Conservation (phyloP, 2,329 filamentous ascomycete genomes). For the Arachnomyces sp. region DNA sequence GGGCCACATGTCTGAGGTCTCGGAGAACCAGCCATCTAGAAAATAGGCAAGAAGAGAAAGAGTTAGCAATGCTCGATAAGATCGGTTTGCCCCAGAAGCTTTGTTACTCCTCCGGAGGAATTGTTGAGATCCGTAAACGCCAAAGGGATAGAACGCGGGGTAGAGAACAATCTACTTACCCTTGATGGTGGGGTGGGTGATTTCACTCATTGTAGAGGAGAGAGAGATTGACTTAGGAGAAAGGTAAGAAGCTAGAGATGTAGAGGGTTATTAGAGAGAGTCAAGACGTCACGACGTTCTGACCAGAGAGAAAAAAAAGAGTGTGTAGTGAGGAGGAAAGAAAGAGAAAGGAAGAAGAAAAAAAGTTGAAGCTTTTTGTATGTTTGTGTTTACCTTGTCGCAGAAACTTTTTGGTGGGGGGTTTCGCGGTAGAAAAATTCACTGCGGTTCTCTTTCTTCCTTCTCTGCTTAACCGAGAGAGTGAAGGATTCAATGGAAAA, state of each 20-base stretch:
- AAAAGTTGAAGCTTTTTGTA: no score
- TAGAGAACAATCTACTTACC: constrained; percentile 38
- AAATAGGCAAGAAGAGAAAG: constrained; percentile 10
- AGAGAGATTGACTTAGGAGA: constrained; percentile 7
- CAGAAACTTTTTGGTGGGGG: no score
- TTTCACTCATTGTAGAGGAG: constrained; percentile 53
- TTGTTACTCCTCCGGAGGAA: constrained; percentile 1
- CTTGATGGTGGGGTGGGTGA: constrained; percentile 69
- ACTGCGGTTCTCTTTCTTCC: no score
- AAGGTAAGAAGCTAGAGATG: constrained; percentile 14
- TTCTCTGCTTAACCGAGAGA: no score
- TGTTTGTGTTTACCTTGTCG: no score
- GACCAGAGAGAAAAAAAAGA: constrained; percentile 7
- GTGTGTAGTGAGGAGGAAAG: constrained; percentile 12
- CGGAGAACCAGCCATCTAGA: constrained; percentile 98
- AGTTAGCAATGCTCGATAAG: constrained; percentile 4
- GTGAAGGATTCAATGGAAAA: no score
- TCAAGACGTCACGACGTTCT: no score
- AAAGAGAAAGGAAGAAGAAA: constrained; percentile 14
- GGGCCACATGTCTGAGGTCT: constrained; percentile 98
- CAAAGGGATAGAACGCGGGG: constrained; percentile 13
- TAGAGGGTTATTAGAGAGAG: neutral
- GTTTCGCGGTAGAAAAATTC: no score
- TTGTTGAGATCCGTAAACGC: constrained; percentile 6
- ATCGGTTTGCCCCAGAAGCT: constrained; percentile 9